Evolutionary conservation across 208 protist genomes (phyloP).

Genomic region (Leishmania guyanensis): DNA sequence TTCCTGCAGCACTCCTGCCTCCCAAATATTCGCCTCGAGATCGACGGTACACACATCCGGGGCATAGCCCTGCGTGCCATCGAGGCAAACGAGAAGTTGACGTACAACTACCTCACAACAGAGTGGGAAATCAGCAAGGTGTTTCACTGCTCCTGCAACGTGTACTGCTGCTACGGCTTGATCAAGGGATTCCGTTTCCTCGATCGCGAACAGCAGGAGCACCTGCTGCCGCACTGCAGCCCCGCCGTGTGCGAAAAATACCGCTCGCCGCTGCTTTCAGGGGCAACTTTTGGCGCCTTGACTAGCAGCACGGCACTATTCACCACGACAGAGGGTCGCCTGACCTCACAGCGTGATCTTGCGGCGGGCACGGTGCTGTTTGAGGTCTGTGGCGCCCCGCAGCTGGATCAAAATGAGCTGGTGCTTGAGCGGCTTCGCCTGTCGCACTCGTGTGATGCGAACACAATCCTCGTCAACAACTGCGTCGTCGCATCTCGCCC

Average conservation of each 20-base stretch:
- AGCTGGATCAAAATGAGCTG: conserved; percentile 38
- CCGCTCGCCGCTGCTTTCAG: conserved; percentile 36
- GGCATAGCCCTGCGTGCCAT: conserved; percentile 79
- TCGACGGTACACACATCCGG: conserved; percentile 61
- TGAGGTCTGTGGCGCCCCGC: conserved; percentile 25
- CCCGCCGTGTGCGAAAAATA: conserved; percentile 76
- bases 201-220: conserved; percentile 67
- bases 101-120: conserved; percentile 88
- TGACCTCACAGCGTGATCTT: conserved; percentile 60
- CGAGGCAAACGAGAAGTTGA: conserved; percentile 69
- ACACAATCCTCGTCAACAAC: conserved; percentile 66
- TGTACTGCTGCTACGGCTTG: conserved; percentile 79
- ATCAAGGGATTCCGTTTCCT: conserved; percentile 85
- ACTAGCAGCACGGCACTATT: conserved; percentile 33
- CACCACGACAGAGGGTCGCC: conserved; percentile 38
- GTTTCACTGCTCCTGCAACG: conserved; percentile 82
- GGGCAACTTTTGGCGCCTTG: conserved; percentile 38
- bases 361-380: conserved; percentile 68
- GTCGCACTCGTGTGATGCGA: conserved; percentile 78
- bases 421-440: conserved; percentile 59
- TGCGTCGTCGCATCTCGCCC: conserved; percentile 51
- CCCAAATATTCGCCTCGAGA: conserved; percentile 82
- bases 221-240: conserved; percentile 66
- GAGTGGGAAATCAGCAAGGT: conserved; percentile 86
- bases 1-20: conserved; percentile 86